phyloP scores from a whole-genome alignment of 441 rosid species.

The Geranium incanum region DNA sequence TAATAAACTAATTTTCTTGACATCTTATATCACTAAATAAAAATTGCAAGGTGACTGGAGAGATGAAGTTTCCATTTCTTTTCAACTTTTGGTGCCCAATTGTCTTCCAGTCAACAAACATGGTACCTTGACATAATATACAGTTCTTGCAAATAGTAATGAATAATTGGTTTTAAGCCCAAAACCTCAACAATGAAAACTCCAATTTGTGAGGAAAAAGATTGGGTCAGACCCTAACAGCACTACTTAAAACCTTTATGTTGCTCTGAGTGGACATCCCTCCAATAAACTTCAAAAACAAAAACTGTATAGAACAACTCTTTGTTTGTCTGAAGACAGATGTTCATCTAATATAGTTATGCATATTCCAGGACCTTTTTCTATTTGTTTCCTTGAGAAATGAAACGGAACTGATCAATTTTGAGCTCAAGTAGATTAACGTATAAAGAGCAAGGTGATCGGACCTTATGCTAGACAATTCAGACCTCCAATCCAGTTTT shows the following conservation, averaged over 20 bases:
- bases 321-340: neutral
- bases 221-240: neutral
- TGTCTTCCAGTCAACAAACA: neutral
- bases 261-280: neutral
- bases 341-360: neutral
- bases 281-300: neutral
- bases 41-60: conserved; percentile 10
- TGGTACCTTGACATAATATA: neutral
- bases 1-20: neutral
- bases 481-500: conserved; percentile 4
- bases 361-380: neutral
- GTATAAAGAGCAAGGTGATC: neutral
- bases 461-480: neutral
- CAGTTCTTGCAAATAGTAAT: conserved; percentile 6
- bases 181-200: neutral
- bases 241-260: neutral
- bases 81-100: neutral
- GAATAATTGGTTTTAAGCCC: neutral
- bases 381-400: neutral
- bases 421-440: conserved; percentile 4
- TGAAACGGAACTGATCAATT: neutral
- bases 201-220: neutral
- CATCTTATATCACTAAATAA: conserved; percentile 10
- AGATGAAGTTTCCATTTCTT: conserved; percentile 2
- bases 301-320: neutral